phyloP scores from a whole-genome alignment of 345 rosid species.

The Sisymbrium irio region DNA sequence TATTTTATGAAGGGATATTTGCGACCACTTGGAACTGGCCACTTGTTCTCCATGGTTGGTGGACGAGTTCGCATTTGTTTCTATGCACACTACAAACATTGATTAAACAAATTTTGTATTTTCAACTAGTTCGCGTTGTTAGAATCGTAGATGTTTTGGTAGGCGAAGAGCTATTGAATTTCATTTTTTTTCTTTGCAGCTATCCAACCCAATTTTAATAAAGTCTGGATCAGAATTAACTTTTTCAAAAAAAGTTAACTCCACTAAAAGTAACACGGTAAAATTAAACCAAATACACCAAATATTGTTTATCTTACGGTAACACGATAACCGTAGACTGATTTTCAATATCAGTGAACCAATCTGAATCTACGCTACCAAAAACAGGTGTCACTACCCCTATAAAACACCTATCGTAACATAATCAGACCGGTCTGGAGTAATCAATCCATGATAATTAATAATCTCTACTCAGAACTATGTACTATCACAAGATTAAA shows the following conservation, averaged over 20 bases:
- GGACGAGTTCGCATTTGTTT: background rate
- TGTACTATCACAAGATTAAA: background rate
- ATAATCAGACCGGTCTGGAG: background rate
- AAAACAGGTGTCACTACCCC: background rate
- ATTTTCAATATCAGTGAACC: background rate
- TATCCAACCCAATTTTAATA: background rate
- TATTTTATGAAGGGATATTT: background rate
- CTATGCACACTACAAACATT: background rate
- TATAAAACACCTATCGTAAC: background rate
- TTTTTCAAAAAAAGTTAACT: background rate
- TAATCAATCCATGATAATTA: background rate
- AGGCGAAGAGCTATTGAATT: background rate
- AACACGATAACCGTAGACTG: background rate
- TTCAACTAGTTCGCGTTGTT: background rate
- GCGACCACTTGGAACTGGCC: constrained; percentile 8
- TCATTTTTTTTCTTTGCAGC: background rate
- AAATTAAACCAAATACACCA: background rate
- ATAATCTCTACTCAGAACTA: background rate
- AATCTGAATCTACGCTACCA: background rate
- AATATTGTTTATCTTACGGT: background rate
- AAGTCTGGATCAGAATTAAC: background rate
- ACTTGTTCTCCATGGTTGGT: constrained; percentile 20
- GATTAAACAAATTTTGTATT: background rate
- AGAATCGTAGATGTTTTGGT: background rate
- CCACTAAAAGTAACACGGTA: background rate